A percentile compares a stretch with the other conserved stretches of the same genome.
phyloP scores from a whole-genome alignment of 805 yeast species.

The Candida ortonii region DNA sequence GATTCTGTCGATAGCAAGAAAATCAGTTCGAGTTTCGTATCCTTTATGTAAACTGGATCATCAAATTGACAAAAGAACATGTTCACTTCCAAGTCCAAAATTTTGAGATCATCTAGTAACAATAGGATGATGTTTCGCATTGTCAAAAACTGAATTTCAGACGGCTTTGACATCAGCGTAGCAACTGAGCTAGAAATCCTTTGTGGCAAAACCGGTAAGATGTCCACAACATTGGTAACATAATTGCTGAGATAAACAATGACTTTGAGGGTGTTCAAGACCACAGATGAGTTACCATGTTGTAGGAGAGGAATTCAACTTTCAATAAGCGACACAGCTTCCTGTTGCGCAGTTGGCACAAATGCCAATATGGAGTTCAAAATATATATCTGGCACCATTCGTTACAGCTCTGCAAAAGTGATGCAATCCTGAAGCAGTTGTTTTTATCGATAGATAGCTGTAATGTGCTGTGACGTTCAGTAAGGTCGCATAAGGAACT shows the following conservation, averaged over 20 bases:
- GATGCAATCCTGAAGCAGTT: conserved; percentile 44
- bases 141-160: conserved; percentile 81
- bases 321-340: conserved; percentile 65
- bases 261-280: conserved; percentile 69
- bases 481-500: conserved; percentile 65
- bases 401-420: conserved; percentile 44
- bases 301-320: conserved; percentile 66
- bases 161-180: conserved; percentile 66
- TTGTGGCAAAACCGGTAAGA: conserved; percentile 52
- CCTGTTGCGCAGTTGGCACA: conserved; percentile 67
- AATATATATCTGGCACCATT: conserved; percentile 74
- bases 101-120: conserved; percentile 59
- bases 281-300: conserved; percentile 79
- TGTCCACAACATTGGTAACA: conserved; percentile 51
- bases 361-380: conserved; percentile 63
- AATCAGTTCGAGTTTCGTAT: conserved; percentile 84
- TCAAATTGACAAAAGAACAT: conserved; percentile 79
- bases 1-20: conserved; percentile 68
- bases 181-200: conserved; percentile 67
- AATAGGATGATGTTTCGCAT: conserved; percentile 77
- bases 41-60: conserved; percentile 86
- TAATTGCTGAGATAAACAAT: conserved; percentile 73
- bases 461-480: conserved; percentile 49
- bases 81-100: conserved; percentile 65
- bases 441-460: conserved; percentile 49